Conservation (phyloP, 106 monocot genomes). For the Dioscorea alata region DNA sequence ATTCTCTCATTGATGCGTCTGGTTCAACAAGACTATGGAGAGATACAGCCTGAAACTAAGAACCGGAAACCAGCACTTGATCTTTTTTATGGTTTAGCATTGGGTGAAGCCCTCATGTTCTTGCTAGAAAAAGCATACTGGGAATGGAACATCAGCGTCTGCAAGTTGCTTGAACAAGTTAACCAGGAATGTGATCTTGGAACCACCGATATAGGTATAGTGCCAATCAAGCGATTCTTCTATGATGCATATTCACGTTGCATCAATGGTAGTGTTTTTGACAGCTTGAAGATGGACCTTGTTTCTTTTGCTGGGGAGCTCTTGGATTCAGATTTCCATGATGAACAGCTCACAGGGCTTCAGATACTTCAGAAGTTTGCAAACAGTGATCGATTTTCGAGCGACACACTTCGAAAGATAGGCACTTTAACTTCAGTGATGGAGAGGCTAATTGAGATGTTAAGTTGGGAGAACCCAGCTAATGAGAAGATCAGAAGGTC, state of each 20-base stretch:
- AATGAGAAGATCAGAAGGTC: constrained; percentile 46
- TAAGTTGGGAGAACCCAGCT: constrained; percentile 44
- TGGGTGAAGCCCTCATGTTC: constrained; percentile 46
- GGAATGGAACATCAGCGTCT: constrained; percentile 25
- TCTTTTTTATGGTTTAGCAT: constrained; percentile 52
- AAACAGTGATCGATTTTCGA: constrained; percentile 14
- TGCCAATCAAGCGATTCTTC: constrained; percentile 53
- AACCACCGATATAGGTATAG: constrained; percentile 1
- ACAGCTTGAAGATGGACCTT: constrained; percentile 63
- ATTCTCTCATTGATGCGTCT: constrained; percentile 41
- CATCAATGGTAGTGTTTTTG: constrained; percentile 57
- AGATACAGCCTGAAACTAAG: background rate
- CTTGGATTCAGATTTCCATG: constrained; percentile 31
- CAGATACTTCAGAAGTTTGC: constrained; percentile 40
- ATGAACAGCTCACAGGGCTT: constrained; percentile 62
- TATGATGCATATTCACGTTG: constrained; percentile 57
- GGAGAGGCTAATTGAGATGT: constrained; percentile 60
- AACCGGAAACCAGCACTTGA: constrained; percentile 30
- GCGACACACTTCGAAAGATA: constrained; percentile 48
- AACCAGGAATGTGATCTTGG: constrained; percentile 34
- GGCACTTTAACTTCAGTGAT: constrained; percentile 28
- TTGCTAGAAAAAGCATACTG: constrained; percentile 57
- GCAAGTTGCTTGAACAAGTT: constrained; percentile 31
- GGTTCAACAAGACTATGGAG: constrained; percentile 29
- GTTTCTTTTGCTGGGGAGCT: constrained; percentile 53